Conservation (phyloP, 2,329 filamentous ascomycete species). For the Chalara sp. region DNA sequence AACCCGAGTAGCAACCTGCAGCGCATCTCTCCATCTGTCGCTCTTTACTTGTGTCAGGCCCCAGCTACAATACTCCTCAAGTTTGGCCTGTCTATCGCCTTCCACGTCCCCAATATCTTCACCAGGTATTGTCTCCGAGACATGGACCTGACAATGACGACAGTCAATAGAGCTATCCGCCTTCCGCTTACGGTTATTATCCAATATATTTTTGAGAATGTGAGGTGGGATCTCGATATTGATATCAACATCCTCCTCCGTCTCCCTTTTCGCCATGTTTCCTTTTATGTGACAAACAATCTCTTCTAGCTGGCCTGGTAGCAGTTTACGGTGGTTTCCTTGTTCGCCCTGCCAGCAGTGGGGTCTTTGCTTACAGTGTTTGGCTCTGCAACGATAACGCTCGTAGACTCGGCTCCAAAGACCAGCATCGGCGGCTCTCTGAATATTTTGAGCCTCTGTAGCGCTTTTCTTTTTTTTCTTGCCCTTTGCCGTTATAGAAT, state of each 20-base stretch:
- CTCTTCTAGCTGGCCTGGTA: no score
- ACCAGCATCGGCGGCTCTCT: no score
- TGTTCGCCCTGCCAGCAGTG: no score
- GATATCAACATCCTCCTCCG: constrained; percentile 13
- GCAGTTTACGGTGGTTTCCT: no score
- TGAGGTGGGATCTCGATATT: constrained; percentile 14
- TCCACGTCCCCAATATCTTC: constrained; percentile 3
- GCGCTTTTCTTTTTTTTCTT: no score
- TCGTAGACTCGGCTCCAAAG: no score
- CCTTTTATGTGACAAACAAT: no score
- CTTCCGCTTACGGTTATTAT: constrained; percentile 17
- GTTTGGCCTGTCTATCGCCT: constrained; percentile 10
- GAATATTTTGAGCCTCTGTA: no score
- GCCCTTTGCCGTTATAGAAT: no score
- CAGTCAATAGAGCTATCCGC: constrained; percentile 10
- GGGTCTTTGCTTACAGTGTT: no score
- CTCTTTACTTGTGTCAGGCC: constrained; percentile 11
- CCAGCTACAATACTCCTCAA: constrained; percentile 15
- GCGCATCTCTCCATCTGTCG: constrained; percentile 11
- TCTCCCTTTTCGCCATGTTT: no score
- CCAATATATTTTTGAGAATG: constrained; percentile 17
- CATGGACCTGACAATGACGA: constrained; percentile 10
- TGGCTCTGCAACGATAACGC: no score
- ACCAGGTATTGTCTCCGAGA: constrained; percentile 3
- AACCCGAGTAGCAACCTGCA: constrained; percentile 11